phyloP scores from a whole-genome alignment of 306 rosid genomes.

The Inga laurina region DNA sequence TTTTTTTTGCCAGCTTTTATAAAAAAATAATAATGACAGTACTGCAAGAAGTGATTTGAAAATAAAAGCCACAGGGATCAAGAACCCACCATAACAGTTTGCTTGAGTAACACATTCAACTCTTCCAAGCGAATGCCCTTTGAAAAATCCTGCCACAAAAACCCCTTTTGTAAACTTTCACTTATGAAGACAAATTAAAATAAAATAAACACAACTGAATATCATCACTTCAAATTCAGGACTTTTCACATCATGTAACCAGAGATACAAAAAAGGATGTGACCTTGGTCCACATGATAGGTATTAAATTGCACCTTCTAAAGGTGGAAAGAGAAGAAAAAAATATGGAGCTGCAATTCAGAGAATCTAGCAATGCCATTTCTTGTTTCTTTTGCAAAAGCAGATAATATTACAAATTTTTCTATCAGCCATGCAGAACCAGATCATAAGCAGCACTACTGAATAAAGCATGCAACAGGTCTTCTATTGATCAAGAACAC shows the following conservation, averaged over 20 bases:
- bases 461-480: constrained; percentile 31
- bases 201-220: constrained; percentile 4
- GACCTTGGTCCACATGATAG: background rate
- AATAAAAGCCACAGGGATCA: constrained; percentile 20
- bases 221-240: background rate
- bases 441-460: constrained; percentile 24
- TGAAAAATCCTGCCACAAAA: constrained; percentile 81
- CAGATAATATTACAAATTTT: constrained; percentile 18
- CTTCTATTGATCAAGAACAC: constrained; percentile 26
- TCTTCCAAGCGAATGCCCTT: constrained; percentile 92
- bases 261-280: constrained; percentile 6
- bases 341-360: constrained; percentile 9
- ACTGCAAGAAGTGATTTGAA: constrained; percentile 1
- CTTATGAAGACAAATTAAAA: constrained; percentile 15
- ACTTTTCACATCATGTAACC: constrained; percentile 7
- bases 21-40: background rate
- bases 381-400: background rate
- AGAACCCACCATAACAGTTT: constrained; percentile 83
- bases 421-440: constrained; percentile 21
- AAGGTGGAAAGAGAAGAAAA: constrained; percentile 27
- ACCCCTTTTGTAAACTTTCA: constrained; percentile 26
- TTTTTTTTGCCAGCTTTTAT: background rate
- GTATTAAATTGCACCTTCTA: constrained; percentile 1
- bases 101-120: constrained; percentile 89
- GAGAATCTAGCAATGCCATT: constrained; percentile 6